These are phyloP conservation scores for Aspergillus quadricinctus DNA, from an alignment of 2,329 filamentous ascomycete genomes.

Conservation along the genomic window DNA sequence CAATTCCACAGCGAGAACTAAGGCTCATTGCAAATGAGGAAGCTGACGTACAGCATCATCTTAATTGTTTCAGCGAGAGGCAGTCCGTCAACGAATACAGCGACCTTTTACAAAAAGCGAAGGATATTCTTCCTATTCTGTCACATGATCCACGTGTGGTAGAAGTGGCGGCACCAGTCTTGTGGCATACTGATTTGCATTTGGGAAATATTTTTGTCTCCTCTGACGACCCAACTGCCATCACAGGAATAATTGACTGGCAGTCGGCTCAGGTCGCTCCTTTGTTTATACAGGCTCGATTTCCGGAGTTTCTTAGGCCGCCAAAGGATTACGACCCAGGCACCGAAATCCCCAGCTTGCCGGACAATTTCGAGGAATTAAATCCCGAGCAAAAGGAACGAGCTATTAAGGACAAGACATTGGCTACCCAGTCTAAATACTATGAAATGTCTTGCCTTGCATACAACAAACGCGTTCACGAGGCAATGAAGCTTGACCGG, in stretches of 20 bases:
- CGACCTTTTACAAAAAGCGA: conserved; percentile 12
- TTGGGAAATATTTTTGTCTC: conserved; percentile 23
- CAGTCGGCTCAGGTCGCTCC: conserved; percentile 18
- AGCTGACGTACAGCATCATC: conserved; percentile 11
- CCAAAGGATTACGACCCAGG: conserved; percentile 16
- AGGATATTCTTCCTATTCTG: conserved; percentile 10
- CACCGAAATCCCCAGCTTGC: conserved; percentile 10
- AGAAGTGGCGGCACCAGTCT: conserved; percentile 5
- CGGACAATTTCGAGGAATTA: conserved; percentile 13
- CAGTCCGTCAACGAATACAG: conserved; percentile 18
- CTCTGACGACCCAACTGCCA: conserved; percentile 12
- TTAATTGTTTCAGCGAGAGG: conserved; percentile 8
- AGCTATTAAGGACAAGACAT: conserved; percentile 4
- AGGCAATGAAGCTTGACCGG: conserved; percentile 17
- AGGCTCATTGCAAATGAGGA: neutral
- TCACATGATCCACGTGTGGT: conserved; percentile 13
- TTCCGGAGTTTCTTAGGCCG: conserved; percentile 17
- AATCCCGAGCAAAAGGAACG: conserved; percentile 8
- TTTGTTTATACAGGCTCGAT: conserved; percentile 19
- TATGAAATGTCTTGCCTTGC: conserved; percentile 19
- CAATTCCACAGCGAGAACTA: conserved; percentile 13
- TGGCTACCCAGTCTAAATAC: conserved; percentile 18
- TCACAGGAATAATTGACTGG: conserved; percentile 25
- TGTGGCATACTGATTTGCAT: conserved; percentile 22
- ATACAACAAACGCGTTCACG: conserved; percentile 15